Conservation (phyloP, 768 basidiomycete species). For the Suillus luteus region DNA sequence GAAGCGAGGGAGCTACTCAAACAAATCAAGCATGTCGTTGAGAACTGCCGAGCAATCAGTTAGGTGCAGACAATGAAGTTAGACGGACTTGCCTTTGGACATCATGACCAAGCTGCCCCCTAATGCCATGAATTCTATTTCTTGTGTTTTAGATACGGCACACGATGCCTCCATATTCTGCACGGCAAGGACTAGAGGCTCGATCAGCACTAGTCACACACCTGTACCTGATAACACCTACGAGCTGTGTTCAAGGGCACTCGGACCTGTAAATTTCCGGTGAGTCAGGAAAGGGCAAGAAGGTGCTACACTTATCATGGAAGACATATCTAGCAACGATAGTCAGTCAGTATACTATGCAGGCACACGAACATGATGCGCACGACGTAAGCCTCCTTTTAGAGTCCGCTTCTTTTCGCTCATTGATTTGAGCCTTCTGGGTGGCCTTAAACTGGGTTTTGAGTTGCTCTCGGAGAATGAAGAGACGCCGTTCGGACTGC, state of each 20-base stretch:
- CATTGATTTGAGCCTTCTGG: conserved; percentile 75
- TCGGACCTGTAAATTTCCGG: conserved; percentile 58
- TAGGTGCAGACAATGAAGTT: conserved; percentile 7
- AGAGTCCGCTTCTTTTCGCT: conserved; percentile 73
- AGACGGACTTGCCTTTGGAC: conserved; percentile 62
- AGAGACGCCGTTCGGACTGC: conserved; percentile 59
- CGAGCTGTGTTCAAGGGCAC: conserved; percentile 80
- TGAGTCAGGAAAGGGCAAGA: conserved; percentile 19
- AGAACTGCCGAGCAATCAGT: conserved; percentile 47
- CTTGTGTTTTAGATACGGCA: conserved; percentile 70
- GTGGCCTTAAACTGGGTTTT: conserved; percentile 73
- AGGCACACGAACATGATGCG: conserved; percentile 37
- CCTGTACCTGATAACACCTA: conserved; percentile 19
- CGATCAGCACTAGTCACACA: conserved; percentile 10
- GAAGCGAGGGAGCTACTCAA: conserved; percentile 27
- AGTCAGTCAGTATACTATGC: conserved; percentile 3
- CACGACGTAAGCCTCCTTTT: conserved; percentile 81
- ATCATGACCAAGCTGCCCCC: conserved; percentile 85
- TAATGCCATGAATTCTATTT: conserved; percentile 86
- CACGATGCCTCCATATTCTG: conserved; percentile 90
- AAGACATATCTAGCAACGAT: conserved; percentile 59
- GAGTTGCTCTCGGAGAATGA: conserved; percentile 70
- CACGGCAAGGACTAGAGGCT: conserved; percentile 64
- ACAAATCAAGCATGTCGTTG: conserved; percentile 84
- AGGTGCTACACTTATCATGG: conserved; percentile 58